A percentile compares a stretch with the other conserved stretches of the same genome.
Conservation (phyloP, 768 basidiomycete species). For the Tulasnella sp. region DNA sequence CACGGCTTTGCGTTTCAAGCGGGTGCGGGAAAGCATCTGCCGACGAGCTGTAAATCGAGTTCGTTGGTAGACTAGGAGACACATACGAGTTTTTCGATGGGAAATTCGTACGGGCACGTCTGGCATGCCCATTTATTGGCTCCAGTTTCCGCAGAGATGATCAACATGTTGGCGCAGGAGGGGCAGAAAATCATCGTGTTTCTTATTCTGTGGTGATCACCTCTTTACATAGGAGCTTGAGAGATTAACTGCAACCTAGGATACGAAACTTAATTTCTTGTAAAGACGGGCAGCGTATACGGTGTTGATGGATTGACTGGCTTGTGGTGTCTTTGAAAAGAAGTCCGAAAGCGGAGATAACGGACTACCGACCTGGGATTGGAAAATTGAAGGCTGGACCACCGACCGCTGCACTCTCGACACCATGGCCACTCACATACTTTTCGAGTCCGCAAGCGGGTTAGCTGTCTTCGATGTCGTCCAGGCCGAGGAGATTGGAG, state of each 20-base stretch:
- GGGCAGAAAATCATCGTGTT: conserved; percentile 85
- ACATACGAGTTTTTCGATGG: conserved; percentile 74
- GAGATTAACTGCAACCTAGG: background rate
- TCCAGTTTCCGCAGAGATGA: conserved; percentile 70
- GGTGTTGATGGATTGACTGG: background rate
- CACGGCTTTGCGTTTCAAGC: conserved; percentile 80
- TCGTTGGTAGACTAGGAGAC: background rate
- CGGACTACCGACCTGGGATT: background rate
- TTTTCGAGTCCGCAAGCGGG: conserved; percentile 92
- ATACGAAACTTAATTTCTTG: background rate
- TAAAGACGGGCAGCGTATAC: background rate
- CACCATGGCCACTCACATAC: conserved; percentile 72
- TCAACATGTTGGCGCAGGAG: conserved; percentile 83
- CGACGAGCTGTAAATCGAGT: background rate
- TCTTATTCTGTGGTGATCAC: background rate
- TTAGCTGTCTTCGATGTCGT: conserved; percentile 90
- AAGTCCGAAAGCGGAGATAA: background rate
- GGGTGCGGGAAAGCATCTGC: conserved; percentile 91
- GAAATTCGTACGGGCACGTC: conserved; percentile 93
- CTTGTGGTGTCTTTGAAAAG: background rate
- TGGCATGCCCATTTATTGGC: conserved; percentile 93
- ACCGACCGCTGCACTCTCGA: background rate
- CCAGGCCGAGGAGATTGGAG: conserved; percentile 80
- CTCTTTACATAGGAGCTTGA: background rate
- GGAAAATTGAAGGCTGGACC: conserved; percentile 8